A percentile compares a stretch with the other conserved stretches of the same genome.
These are phyloP conservation scores for Euphrasia arctica DNA, from an alignment of 305 asterid genomes.

Conservation along the genomic window DNA sequence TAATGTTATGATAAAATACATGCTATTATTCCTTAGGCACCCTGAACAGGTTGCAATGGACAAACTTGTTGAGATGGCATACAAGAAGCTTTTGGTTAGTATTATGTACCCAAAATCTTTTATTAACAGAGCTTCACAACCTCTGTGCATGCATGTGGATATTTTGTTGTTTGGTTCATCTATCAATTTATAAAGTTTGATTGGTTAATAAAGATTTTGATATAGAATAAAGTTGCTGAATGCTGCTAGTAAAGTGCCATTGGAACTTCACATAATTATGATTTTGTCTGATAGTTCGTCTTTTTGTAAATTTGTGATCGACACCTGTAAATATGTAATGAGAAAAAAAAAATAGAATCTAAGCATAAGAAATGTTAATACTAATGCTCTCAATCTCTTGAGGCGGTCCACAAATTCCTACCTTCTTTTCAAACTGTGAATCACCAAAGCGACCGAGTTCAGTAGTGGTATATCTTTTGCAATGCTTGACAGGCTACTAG, in stretches of 20 bases:
- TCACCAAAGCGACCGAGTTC: not conserved
- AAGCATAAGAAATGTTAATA: not conserved
- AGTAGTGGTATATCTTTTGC: slow-evolving; percentile 9
- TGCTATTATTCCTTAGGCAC: slow-evolving; percentile 51
- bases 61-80: slow-evolving; percentile 76
- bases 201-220: not conserved
- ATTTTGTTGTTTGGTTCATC: slow-evolving; percentile 3
- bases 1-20: slow-evolving; percentile 22
- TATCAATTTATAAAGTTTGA: slow-evolving; percentile 11
- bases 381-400: not conserved
- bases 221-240: slow-evolving; percentile 14
- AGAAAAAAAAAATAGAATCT: slow-evolving; percentile 1
- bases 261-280: not conserved
- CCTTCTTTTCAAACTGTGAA: not conserved
- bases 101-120: slow-evolving; percentile 21
- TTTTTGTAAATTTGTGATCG: not conserved
- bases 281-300: slow-evolving; percentile 9
- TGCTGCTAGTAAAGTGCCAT: slow-evolving; percentile 5
- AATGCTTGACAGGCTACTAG: slow-evolving; percentile 74
- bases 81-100: slow-evolving; percentile 88
- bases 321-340: not conserved
- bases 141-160: slow-evolving; percentile 8
- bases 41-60: slow-evolving; percentile 88
- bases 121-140: slow-evolving; percentile 7
- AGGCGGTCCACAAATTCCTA: not conserved